Percentiles rank a stretch among this genome's conserved stretches.
Conservation (phyloP, 1,139 yeast species). For the Yamadazyma epiphylla region DNA sequence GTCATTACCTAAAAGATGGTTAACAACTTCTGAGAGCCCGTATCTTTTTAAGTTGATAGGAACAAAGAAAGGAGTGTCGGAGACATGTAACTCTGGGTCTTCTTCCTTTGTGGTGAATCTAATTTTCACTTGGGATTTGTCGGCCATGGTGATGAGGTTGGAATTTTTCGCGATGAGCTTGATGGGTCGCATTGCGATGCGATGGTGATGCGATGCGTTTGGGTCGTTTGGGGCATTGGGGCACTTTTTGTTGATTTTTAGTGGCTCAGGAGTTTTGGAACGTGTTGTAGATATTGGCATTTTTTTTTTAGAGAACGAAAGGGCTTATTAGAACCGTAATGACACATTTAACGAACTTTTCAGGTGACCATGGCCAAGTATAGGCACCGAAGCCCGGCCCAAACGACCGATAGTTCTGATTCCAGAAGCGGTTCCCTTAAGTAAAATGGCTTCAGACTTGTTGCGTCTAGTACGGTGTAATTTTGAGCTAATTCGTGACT, state of each 20-base stretch:
- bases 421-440: conserved; percentile 22
- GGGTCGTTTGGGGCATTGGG: neutral
- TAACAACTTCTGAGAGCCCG: conserved; percentile 92
- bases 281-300: too few relatives aligned
- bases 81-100: conserved; percentile 65
- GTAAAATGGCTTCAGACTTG: conserved; percentile 12
- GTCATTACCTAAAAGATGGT: conserved; percentile 61
- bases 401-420: conserved; percentile 20
- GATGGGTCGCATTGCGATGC: conserved; percentile 1
- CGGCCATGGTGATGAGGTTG: conserved; percentile 18
- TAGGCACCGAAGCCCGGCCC: conserved; percentile 23
- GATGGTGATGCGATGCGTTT: conserved; percentile 2
- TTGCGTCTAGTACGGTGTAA: conserved; percentile 15
- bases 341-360: conserved; percentile 14
- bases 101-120: conserved; percentile 84
- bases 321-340: conserved; percentile 13
- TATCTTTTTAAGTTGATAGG: conserved; percentile 84
- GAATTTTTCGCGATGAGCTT: conserved; percentile 4
- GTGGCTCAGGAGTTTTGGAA: conserved; percentile 8
- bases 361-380: conserved; percentile 14
- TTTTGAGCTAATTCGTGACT: conserved; percentile 20
- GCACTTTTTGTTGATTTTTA: conserved; percentile 4
- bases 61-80: conserved; percentile 83
- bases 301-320: too few relatives aligned
- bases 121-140: conserved; percentile 57